These are phyloP conservation scores for Zymoseptoria ardabiliae DNA, from an alignment of 2,329 filamentous ascomycete genomes.

Conservation along the genomic window DNA sequence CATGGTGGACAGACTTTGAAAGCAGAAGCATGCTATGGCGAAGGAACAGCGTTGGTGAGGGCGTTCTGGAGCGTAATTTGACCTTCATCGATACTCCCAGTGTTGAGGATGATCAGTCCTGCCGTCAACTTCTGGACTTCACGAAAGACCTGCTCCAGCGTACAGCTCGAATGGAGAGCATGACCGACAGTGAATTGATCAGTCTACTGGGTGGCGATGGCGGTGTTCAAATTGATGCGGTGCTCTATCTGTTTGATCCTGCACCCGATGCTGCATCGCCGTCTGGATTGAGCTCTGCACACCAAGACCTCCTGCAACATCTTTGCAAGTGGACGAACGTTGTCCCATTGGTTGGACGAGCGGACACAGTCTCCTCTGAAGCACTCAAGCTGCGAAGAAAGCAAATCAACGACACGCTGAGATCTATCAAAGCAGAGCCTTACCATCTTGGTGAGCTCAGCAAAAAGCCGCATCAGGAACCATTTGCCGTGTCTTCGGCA, in stretches of 20 bases:
- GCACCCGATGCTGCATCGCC: slow-evolving; percentile 31
- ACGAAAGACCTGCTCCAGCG: slow-evolving; percentile 62
- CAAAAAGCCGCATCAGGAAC: slow-evolving; percentile 22
- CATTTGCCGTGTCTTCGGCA: slow-evolving; percentile 72
- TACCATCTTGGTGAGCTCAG: slow-evolving; percentile 6
- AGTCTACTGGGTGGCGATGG: slow-evolving; percentile 73
- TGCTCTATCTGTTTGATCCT: slow-evolving; percentile 72
- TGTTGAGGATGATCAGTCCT: slow-evolving; percentile 48
- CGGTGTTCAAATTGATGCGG: slow-evolving; percentile 73
- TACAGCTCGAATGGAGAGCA: slow-evolving; percentile 52
- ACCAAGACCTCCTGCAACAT: slow-evolving; percentile 18
- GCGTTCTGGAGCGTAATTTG: slow-evolving; percentile 80
- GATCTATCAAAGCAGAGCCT: slow-evolving; percentile 4
- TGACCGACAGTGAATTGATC: slow-evolving; percentile 67
- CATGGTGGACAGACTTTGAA: slow-evolving; percentile 81
- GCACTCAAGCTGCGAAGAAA: slow-evolving; percentile 10
- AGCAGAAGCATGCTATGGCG: slow-evolving; percentile 54
- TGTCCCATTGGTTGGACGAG: slow-evolving; percentile 70
- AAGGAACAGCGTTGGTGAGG: slow-evolving; percentile 65
- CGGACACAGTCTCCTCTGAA: slow-evolving; percentile 49
- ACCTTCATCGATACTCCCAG: slow-evolving; percentile 86
- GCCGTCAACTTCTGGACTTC: slow-evolving; percentile 42
- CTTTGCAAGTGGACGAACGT: slow-evolving; percentile 72
- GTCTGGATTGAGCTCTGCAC: slow-evolving; percentile 8
- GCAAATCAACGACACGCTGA: slow-evolving; percentile 13